Conservation (phyloP, 202 grass and related monocot species). For the Panicum hallii region DNA sequence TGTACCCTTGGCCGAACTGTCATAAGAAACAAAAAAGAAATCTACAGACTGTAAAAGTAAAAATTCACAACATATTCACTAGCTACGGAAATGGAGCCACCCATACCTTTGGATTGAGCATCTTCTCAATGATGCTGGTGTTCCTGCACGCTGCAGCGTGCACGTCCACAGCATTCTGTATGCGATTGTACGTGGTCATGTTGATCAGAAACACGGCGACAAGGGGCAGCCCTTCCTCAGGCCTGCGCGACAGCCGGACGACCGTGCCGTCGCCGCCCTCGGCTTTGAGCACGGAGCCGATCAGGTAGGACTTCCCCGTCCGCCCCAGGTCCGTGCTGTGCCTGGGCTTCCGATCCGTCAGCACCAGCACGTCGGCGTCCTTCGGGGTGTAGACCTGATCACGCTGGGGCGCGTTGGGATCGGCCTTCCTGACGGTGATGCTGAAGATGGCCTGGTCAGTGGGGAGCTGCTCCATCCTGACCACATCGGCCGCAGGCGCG, state of each 20-base stretch:
- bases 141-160: background rate
- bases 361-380: conserved; percentile 49
- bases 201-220: conserved; percentile 67
- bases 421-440: conserved; percentile 8
- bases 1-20: background rate
- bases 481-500: conserved; percentile 28
- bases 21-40: background rate
- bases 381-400: conserved; percentile 42
- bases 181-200: conserved; percentile 66
- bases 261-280: conserved; percentile 1
- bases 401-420: background rate
- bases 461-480: background rate
- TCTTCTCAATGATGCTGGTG: conserved; percentile 30
- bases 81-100: background rate
- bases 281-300: conserved; percentile 44
- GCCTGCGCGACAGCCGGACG: conserved; percentile 16
- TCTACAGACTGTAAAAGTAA: background rate
- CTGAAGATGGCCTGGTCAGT: conserved; percentile 31
- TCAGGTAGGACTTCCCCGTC: background rate
- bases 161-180: conserved; percentile 52
- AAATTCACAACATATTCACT: background rate
- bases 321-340: conserved; percentile 39
- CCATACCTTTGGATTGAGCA: conserved; percentile 37
- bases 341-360: conserved; percentile 43
- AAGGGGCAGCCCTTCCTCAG: background rate